Percentiles rank a stretch among this genome's conserved stretches.
These are phyloP conservation scores for Sanghuangporus baumii DNA, from an alignment of 1,284 basidiomycete species.

Conservation along the genomic window DNA sequence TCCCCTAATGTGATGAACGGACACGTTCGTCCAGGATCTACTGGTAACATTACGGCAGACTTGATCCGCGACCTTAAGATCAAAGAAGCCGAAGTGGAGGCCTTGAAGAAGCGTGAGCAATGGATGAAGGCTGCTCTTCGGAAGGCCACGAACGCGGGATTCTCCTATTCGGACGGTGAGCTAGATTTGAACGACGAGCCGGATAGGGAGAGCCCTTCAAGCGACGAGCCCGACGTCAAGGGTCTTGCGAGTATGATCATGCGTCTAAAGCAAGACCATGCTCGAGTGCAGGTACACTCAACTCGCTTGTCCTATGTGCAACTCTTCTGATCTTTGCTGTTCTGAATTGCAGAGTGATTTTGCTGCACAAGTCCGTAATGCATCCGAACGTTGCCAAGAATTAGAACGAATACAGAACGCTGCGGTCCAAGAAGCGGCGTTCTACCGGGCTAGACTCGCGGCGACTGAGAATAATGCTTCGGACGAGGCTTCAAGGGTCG, in stretches of 20 bases:
- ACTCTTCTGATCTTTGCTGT: slow-evolving; percentile 14
- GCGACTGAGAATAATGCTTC: slow-evolving; percentile 76
- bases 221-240: slow-evolving; percentile 32
- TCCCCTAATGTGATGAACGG: slow-evolving; percentile 53
- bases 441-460: slow-evolving; percentile 89
- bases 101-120: slow-evolving; percentile 68
- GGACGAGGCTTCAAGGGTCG: slow-evolving; percentile 64
- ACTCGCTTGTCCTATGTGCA: slow-evolving; percentile 19
- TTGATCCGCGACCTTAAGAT: slow-evolving; percentile 72
- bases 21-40: slow-evolving; percentile 44
- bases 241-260: slow-evolving; percentile 72
- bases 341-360: slow-evolving; percentile 51
- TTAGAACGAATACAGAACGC: slow-evolving; percentile 75
- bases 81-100: slow-evolving; percentile 79
- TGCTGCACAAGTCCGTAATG: slow-evolving; percentile 67
- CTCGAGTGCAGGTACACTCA: slow-evolving; percentile 73
- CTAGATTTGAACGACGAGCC: slow-evolving; percentile 35
- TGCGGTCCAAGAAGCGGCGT: slow-evolving; percentile 93
- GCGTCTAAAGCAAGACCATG: slow-evolving; percentile 85
- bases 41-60: slow-evolving; percentile 67
- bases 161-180: slow-evolving; percentile 63
- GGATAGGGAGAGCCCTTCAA: slow-evolving; percentile 27
- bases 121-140: slow-evolving; percentile 85
- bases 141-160: slow-evolving; percentile 79
- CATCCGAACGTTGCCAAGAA: slow-evolving; percentile 76